Evolutionary conservation across 192 early-diverging fungal genomes (phyloP).

Genomic region (Coemansia sp.): DNA sequence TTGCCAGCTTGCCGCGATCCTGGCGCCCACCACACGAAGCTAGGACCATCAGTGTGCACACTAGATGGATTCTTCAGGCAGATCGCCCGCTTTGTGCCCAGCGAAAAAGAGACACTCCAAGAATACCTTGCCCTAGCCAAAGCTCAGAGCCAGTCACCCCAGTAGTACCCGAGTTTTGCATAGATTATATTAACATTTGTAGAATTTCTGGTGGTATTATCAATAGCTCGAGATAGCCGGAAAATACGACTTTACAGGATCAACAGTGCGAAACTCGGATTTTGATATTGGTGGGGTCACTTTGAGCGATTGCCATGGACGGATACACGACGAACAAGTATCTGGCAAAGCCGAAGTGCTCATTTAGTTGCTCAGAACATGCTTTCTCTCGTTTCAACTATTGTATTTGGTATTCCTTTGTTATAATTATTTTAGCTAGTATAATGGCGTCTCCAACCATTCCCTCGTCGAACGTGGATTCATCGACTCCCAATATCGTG

Average conservation of each 20-base stretch:
- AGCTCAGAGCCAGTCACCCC: no score
- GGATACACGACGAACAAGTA: not conserved
- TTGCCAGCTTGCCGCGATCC: conserved; percentile 52
- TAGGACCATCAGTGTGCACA: conserved; percentile 45
- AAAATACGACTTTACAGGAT: no score
- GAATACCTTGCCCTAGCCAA: conserved; percentile 13
- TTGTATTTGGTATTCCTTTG: not conserved
- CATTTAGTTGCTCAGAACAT: not conserved
- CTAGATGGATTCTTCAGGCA: conserved; percentile 57
- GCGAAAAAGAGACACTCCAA: conserved; percentile 22
- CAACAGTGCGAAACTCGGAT: no score
- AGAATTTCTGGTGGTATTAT: no score
- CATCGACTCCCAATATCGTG: not conserved
- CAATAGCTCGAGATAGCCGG: no score
- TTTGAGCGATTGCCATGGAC: not conserved
- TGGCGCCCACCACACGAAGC: conserved; percentile 44
- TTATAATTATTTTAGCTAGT: not conserved
- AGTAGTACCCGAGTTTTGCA: not conserved
- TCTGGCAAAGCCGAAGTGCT: no score
- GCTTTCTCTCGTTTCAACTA: not conserved
- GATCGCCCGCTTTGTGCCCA: conserved; percentile 37
- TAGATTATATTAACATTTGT: not conserved
- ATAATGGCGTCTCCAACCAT: not conserved
- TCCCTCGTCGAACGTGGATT: conserved; percentile 14
- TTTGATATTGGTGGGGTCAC: no score